Conservation (phyloP, 106 monocot genomes). For the Apostasia ramifera region DNA sequence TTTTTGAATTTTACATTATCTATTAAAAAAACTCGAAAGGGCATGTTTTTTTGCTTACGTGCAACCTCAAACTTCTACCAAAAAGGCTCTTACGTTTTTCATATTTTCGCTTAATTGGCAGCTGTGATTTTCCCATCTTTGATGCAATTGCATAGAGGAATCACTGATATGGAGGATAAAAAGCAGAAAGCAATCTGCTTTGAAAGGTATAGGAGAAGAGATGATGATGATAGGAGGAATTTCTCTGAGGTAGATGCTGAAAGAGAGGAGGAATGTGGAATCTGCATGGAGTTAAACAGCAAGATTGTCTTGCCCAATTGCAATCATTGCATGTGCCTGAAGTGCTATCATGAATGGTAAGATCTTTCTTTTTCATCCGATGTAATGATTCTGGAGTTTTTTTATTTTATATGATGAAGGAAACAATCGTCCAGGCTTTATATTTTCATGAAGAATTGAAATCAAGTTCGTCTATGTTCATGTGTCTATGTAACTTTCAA, state of each 20-base stretch:
- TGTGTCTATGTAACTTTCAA: too few species aligned
- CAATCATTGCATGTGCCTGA: slow-evolving; percentile 80
- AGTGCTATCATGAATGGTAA: slow-evolving; percentile 83
- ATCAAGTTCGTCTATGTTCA: too few species aligned
- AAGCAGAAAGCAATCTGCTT: slow-evolving; percentile 58
- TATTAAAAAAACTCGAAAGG: too few species aligned
- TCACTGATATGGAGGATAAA: slow-evolving; percentile 77
- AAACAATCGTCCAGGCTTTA: too few species aligned
- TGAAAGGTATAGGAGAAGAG: slow-evolving; percentile 61
- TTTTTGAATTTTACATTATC: too few species aligned
- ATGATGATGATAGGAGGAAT: slow-evolving; percentile 27
- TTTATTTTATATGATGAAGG: too few species aligned
- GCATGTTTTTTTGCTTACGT: too few species aligned
- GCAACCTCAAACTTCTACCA: too few species aligned
- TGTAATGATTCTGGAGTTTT: too few species aligned
- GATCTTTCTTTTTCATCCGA: background rate
- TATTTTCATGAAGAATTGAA: too few species aligned
- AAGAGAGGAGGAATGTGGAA: slow-evolving; percentile 82
- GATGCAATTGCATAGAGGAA: slow-evolving; percentile 59
- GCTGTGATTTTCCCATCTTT: slow-evolving; percentile 67
- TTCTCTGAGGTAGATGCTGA: slow-evolving; percentile 49
- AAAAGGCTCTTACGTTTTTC: background rate
- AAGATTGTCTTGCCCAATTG: slow-evolving; percentile 83
- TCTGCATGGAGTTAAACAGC: slow-evolving; percentile 86
- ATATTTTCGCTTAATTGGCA: slow-evolving; percentile 9